Evolutionary conservation across 306 rosid species (phyloP).

Genomic region (Sphenostylis stenocarpa): DNA sequence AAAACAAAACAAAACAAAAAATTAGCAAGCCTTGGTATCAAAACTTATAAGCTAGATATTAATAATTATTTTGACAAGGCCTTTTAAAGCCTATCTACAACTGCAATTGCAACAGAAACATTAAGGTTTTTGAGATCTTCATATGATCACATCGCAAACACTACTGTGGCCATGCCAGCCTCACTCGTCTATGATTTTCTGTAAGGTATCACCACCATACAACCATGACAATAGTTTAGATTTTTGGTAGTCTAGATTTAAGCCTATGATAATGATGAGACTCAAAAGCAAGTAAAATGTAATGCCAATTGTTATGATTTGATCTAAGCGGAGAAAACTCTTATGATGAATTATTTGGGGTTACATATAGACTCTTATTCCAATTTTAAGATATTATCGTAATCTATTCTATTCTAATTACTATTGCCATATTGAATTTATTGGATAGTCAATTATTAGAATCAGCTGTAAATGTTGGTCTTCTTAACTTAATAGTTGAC

Average conservation of each 20-base stretch:
- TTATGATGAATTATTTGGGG: no score
- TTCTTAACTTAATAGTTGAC: no score
- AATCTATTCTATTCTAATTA: no score
- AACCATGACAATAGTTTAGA: background rate
- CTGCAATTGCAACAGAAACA: background rate
- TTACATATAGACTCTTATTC: no score
- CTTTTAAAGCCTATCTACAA: background rate
- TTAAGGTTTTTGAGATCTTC: background rate
- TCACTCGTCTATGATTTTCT: background rate
- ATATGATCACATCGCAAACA: background rate
- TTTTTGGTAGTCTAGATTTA: background rate
- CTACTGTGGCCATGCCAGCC: background rate
- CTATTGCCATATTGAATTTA: no score
- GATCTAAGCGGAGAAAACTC: no score
- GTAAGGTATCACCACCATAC: background rate
- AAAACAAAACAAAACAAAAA: background rate
- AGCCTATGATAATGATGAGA: background rate
- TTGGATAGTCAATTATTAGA: no score
- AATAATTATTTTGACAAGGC: background rate
- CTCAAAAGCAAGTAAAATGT: background rate
- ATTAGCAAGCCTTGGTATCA: background rate
- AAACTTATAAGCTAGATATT: background rate
- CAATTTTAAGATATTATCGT: no score
- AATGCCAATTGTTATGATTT: background rate
- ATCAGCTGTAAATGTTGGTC: no score